These are phyloP conservation scores for Tylopilus felleus DNA, from an alignment of 768 basidiomycete genomes.

Conservation along the genomic window DNA sequence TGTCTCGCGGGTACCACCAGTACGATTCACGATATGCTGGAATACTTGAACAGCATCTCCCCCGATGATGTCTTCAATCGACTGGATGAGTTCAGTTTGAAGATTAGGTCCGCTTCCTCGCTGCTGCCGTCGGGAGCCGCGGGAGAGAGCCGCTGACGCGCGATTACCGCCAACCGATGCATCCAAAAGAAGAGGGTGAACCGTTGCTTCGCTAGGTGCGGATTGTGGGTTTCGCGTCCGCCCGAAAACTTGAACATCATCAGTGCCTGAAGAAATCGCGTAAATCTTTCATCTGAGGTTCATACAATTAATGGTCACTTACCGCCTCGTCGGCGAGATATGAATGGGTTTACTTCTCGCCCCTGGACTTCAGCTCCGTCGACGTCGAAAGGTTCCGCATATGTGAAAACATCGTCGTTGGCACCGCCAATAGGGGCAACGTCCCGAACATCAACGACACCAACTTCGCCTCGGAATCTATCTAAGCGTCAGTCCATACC, in stretches of 20 bases:
- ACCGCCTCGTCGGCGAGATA: constrained; percentile 52
- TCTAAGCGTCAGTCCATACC: constrained; percentile 15
- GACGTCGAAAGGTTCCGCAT: constrained; percentile 51
- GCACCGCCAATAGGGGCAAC: constrained; percentile 25
- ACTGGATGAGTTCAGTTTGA: constrained; percentile 62
- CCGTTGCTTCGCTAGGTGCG: constrained; percentile 63
- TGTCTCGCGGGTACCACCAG: constrained; percentile 55
- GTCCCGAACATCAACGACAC: constrained; percentile 35
- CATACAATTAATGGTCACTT: not conserved
- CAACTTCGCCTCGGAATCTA: constrained; percentile 42
- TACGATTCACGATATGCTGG: constrained; percentile 72
- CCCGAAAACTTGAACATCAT: constrained; percentile 62
- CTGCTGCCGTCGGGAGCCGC: constrained; percentile 53
- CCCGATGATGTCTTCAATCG: constrained; percentile 79
- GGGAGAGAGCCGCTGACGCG: constrained; percentile 40
- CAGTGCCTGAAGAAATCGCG: constrained; percentile 37
- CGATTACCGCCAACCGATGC: constrained; percentile 46
- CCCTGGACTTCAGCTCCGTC: constrained; percentile 42
- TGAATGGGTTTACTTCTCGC: constrained; percentile 40
- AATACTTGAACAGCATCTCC: constrained; percentile 79
- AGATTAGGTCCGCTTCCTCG: constrained; percentile 48
- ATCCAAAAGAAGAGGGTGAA: constrained; percentile 81
- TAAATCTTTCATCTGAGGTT: not conserved
- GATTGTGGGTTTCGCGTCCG: constrained; percentile 49
- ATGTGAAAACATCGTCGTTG: constrained; percentile 52